Conservation (phyloP, 371 early-diverging fungal genomes). For the Mucor indicus region DNA sequence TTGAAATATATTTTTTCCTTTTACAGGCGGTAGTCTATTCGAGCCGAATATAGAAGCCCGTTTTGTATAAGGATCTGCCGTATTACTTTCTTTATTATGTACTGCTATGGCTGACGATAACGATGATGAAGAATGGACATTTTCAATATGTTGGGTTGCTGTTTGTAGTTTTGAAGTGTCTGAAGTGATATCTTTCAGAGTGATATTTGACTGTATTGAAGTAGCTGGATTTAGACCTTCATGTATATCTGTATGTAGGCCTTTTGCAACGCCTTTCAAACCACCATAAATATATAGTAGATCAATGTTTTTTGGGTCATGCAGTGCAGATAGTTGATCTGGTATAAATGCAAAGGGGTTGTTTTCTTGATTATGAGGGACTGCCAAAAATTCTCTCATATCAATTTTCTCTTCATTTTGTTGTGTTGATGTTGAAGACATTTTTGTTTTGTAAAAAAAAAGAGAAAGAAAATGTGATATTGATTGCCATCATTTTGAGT, state of each 20-base stretch:
- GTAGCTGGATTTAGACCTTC: constrained; percentile 31
- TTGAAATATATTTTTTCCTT: constrained; percentile 65
- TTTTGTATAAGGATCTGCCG: constrained; percentile 18
- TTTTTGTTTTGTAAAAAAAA: too few species aligned
- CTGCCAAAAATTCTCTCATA: constrained; percentile 19
- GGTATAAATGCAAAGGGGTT: constrained; percentile 52
- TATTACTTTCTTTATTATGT: background rate
- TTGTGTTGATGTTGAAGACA: too few species aligned
- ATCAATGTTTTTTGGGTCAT: constrained; percentile 51
- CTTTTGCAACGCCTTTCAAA: constrained; percentile 39
- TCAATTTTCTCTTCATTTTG: constrained; percentile 12
- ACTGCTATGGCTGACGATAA: background rate
- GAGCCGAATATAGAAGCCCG: constrained; percentile 54
- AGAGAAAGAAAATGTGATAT: too few species aligned
- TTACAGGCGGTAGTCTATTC: constrained; percentile 66
- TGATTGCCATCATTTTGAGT: too few species aligned
- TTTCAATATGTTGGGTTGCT: background rate
- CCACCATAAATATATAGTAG: constrained; percentile 44
- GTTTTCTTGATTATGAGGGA: constrained; percentile 25
- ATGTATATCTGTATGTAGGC: constrained; percentile 39
- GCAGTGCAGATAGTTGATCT: constrained; percentile 40
- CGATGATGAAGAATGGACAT: background rate
- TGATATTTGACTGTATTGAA: constrained; percentile 9
- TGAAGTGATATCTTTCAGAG: constrained; percentile 18
- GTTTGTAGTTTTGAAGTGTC: constrained; percentile 2